Evolutionary conservation across 1,139 yeast species (phyloP).

Genomic region (Saccharomyces hybrid): DNA sequence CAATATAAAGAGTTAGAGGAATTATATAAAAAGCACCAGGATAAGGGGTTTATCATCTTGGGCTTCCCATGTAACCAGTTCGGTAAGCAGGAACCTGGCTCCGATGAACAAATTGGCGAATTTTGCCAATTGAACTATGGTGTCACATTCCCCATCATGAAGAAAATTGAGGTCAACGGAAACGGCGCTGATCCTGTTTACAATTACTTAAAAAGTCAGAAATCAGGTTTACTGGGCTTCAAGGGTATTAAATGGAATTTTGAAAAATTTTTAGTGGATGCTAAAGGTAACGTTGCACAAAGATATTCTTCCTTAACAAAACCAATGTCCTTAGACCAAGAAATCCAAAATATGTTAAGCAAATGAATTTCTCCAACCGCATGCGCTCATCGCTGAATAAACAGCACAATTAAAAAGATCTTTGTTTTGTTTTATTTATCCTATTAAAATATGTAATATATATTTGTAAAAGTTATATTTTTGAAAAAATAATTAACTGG

Average conservation of each 20-base stretch:
- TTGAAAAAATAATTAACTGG: neutral
- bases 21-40: conserved; percentile 69
- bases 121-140: conserved; percentile 65
- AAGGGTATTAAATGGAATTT: conserved; percentile 90
- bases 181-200: conserved; percentile 71
- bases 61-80: conserved; percentile 96
- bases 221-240: conserved; percentile 63
- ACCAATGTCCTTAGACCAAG: conserved; percentile 50
- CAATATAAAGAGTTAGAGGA: conserved; percentile 83
- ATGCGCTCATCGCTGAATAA: neutral
- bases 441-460: neutral
- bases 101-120: conserved; percentile 52
- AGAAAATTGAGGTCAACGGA: conserved; percentile 88
- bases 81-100: conserved; percentile 80
- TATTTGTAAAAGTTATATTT: neutral
- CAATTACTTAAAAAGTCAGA: conserved; percentile 54
- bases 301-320: conserved; percentile 64
- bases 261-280: conserved; percentile 77
- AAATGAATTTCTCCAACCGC: neutral
- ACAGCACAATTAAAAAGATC: neutral
- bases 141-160: conserved; percentile 81
- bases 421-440: neutral
- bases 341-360: conserved; percentile 40
- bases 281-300: conserved; percentile 60
- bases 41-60: conserved; percentile 64